Evolutionary conservation across 2,329 filamentous ascomycete genomes (phyloP).

Genomic region (Neurospora crassa): DNA sequence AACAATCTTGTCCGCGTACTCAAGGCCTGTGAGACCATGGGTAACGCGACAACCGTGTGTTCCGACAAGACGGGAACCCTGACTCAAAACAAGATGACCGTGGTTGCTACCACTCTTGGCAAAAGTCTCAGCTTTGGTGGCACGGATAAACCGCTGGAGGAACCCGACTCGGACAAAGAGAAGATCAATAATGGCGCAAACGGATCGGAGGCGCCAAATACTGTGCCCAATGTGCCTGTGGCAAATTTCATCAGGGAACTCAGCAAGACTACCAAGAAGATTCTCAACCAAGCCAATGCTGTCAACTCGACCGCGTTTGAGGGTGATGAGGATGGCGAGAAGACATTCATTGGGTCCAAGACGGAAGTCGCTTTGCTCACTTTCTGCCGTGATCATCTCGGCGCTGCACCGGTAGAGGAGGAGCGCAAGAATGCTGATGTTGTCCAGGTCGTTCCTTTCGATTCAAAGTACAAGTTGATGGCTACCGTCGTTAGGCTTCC

Average conservation of each 20-base stretch:
- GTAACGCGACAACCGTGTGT: conserved; percentile 65
- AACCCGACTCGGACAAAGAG: conserved; percentile 10
- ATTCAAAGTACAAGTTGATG: conserved; percentile 47
- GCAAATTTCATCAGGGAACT: conserved; percentile 17
- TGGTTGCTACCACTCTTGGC: conserved; percentile 62
- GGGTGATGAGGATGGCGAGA: conserved; percentile 27
- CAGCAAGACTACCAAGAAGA: conserved; percentile 13
- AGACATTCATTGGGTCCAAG: conserved; percentile 41
- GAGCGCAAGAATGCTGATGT: conserved; percentile 37
- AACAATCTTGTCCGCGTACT: conserved; percentile 62
- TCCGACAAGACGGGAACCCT: conserved; percentile 72
- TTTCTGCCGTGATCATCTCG: conserved; percentile 40
- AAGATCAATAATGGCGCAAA: conserved; percentile 10
- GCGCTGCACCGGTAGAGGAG: conserved; percentile 33
- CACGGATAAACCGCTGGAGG: conserved; percentile 9
- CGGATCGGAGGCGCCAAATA: conserved; percentile 19
- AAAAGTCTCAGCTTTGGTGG: conserved; percentile 25
- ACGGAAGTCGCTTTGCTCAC: conserved; percentile 44
- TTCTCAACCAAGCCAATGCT: conserved; percentile 23
- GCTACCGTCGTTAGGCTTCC: conserved; percentile 40
- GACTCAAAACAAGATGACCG: conserved; percentile 68
- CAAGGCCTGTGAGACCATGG: conserved; percentile 65
- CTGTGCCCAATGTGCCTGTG: conserved; percentile 19
- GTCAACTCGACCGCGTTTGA: conserved; percentile 47
- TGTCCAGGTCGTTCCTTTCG: conserved; percentile 42